Evolutionary conservation across 73 alveolate species (phyloP), one percentile per base, ranked within the genome.

Genomic region (Uronychia setigera): DNA sequence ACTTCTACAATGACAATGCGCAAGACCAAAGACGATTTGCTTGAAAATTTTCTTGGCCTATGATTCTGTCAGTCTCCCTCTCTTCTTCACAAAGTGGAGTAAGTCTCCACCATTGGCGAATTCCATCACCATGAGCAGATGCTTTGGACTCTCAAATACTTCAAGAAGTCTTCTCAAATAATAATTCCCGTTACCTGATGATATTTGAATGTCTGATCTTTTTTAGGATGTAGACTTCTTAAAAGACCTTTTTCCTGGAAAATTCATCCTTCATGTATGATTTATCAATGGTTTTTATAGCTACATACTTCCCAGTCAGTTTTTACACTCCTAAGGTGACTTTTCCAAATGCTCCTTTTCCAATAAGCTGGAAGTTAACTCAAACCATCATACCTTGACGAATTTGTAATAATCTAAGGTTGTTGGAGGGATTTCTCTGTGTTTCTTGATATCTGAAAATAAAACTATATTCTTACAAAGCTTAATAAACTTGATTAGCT

Each of bases 21-120:
- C 90, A 28, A 92, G 80, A 0, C 98, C 98, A 59, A 88, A 92
- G 35, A 95, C 92, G 35, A 95, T 88, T 84, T 96, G 97, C 82
- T 92, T 91, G 88, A 92, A 93, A 60, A 93, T 88, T 60, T 85
- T 87, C 81, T 88, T 87, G 29, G 99, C 98, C 34, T 96, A 92
- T 79, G 81, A 84, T 88, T 96, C 99, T 35, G 84, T 80, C 35
- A 92, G 78, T 80, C 94, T 89, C 46, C 93, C 88, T 11, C 83
- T 67, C 32, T 84, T 79, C 31, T 80, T 88, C 1, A 92, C 85
- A 74, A 67, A 85, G 29, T 92, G 82, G 35, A 92, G 78, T 1
- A 92, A 80, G 35, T 92, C 97, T 25, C 97, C 97, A 25, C 95
- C 95, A 11, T 89, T 90, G 60, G 95, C 92, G 77, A 81, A 85